Evolutionary conservation across 2,329 filamentous ascomycete species (phyloP).

Genomic region (Penicillium sp.): DNA sequence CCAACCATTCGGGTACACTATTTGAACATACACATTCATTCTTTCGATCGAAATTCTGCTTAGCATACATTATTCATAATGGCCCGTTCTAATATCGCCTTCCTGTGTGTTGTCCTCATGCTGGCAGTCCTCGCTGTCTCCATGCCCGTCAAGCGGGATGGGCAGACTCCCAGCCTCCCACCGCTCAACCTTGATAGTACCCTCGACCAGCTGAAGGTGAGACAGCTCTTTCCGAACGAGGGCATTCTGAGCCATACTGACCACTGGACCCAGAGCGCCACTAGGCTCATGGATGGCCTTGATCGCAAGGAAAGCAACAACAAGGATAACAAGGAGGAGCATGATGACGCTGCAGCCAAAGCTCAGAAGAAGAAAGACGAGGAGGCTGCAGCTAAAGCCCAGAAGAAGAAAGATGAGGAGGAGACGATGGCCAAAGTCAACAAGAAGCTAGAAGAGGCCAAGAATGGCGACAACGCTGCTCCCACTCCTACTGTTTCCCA

Average conservation of each 20-base stretch:
- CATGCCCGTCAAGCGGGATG: constrained; percentile 26
- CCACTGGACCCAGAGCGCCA: constrained; percentile 11
- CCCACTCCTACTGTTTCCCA: constrained; percentile 9
- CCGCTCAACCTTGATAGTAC: constrained; percentile 11
- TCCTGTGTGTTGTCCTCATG: constrained; percentile 30
- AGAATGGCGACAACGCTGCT: constrained; percentile 3
- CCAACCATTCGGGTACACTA: constrained; percentile 13
- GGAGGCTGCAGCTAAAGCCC: not conserved
- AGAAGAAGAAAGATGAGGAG: constrained; percentile 7
- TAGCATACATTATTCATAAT: constrained; percentile 22
- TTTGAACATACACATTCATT: constrained; percentile 12
- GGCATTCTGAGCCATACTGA: not conserved
- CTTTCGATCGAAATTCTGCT: not conserved
- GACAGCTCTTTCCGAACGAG: not conserved
- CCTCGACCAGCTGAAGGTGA: constrained; percentile 20
- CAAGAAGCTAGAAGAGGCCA: constrained; percentile 3
- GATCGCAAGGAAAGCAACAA: constrained; percentile 6
- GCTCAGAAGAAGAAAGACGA: constrained; percentile 5
- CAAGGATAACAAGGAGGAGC: constrained; percentile 1
- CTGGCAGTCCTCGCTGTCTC: constrained; percentile 32
- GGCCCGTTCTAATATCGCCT: constrained; percentile 32
- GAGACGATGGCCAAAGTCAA: constrained; percentile 6
- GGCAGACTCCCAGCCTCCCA: not conserved
- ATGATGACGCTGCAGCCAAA: not conserved
- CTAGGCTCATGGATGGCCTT: constrained; percentile 18